These are phyloP conservation scores for Calonectria pseudoturangicola DNA, from an alignment of 2,329 filamentous ascomycete species.

Conservation along the genomic window DNA sequence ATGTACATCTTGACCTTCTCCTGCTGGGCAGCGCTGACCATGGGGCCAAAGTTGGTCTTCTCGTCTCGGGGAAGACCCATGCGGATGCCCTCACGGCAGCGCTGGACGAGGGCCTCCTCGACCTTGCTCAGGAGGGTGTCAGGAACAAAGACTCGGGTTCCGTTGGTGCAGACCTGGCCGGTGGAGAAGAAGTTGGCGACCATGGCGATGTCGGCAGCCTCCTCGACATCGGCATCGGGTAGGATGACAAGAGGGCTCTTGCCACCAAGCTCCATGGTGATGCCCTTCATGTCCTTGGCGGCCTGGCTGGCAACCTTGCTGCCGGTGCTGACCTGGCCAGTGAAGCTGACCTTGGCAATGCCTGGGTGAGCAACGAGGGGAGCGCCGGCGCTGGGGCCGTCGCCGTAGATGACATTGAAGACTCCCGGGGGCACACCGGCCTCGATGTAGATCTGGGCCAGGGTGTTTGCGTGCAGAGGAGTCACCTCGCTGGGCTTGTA, in stretches of 20 bases:
- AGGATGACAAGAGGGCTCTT: slow-evolving; percentile 89
- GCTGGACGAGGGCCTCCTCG: slow-evolving; percentile 76
- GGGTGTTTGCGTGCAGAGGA: slow-evolving; percentile 84
- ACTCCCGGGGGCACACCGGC: slow-evolving; percentile 88
- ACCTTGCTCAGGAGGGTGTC: slow-evolving; percentile 78
- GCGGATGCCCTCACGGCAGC: slow-evolving; percentile 79
- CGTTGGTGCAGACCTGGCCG: slow-evolving; percentile 95
- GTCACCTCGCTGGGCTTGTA: slow-evolving; percentile 95
- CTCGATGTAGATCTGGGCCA: slow-evolving; percentile 85
- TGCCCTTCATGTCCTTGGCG: slow-evolving; percentile 88
- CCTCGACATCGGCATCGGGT: slow-evolving; percentile 85
- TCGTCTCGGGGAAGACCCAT: slow-evolving; percentile 83
- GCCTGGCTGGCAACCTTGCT: slow-evolving; percentile 87
- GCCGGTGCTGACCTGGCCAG: slow-evolving; percentile 89
- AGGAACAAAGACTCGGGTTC: slow-evolving; percentile 90
- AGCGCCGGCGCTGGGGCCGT: slow-evolving; percentile 82
- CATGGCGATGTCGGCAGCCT: slow-evolving; percentile 92
- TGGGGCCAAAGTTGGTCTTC: slow-evolving; percentile 87
- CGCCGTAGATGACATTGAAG: slow-evolving; percentile 91
- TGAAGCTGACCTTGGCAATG: slow-evolving; percentile 92
- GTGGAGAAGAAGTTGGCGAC: slow-evolving; percentile 96
- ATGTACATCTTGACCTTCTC: slow-evolving; percentile 89
- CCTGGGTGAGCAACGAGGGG: slow-evolving; percentile 82
- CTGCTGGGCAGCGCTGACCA: slow-evolving; percentile 84
- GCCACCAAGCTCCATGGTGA: slow-evolving; percentile 93